Base-by-base conservation (phyloP, 192 early-diverging fungal genomes). In the Coemansia sp. region DNA sequence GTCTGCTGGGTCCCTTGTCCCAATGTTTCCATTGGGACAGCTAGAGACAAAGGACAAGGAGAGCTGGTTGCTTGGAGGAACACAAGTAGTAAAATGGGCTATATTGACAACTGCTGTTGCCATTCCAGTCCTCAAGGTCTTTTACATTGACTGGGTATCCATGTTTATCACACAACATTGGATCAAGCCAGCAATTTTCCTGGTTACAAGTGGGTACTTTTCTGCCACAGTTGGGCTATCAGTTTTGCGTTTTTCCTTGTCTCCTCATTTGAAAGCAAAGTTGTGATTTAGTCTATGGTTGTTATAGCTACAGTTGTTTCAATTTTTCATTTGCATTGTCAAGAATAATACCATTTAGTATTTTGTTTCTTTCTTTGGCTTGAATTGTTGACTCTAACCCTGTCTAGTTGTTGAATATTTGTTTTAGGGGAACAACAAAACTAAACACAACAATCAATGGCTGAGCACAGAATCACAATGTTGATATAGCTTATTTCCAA, bases 1-100 rank as follows among this genome's bases (percentile, higher is more conserved):
- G 70, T 73, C 76, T 0, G 76, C 67, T 5, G 76, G 76, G 25
- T 79, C 76, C 7, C 37, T 79, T 56, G 76, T 79, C 19, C 76
- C 76, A 23, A 79, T 79, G 76, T 79, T 72, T 62, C 76, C 76
- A 33, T 47, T 73, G 59, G 76, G 76, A 7, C 62, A 79, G 38
- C 55, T 79, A 1, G 76, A 79, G 11, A 64, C 30, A 48, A 65
- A 65, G 31, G 76, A 79, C 28, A 79, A 79, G 37, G 76, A 79
- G 22, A 79, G 76, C 45, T 68, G 62, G 67, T 56, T 79, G 19
- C 61, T 79, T 36, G 76, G 76, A 17, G 66, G 70, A 4, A 69
- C 76, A 0, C 76, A 79, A 15, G 63, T 79, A 1, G 62, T 79
- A 3, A 79, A 79, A 38, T 79, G 76, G 76, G 70, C 64, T 6